Percentiles rank a stretch among this genome's conserved stretches.
phyloP scores from a whole-genome alignment of 148 eudicot species.

The Chenopodium formosanum region DNA sequence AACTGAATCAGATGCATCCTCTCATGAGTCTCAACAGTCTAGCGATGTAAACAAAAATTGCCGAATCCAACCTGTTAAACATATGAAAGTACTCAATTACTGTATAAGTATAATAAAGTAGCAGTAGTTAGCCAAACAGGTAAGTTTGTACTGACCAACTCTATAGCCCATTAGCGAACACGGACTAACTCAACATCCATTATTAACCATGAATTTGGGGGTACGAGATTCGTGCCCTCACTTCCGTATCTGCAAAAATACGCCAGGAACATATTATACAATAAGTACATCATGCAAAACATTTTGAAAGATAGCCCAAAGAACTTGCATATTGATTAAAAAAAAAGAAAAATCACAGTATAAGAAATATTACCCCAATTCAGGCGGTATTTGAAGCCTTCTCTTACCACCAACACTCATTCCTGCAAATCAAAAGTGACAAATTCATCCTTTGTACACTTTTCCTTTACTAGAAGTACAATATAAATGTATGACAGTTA shows the following conservation, averaged over 20 bases:
- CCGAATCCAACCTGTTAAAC: neutral
- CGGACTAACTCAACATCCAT: slow-evolving; percentile 63
- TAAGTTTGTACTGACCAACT: neutral
- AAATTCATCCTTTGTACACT: neutral
- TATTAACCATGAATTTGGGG: slow-evolving; percentile 78
- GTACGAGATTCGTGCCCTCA: slow-evolving; percentile 49
- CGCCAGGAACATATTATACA: neutral
- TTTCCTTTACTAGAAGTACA: neutral
- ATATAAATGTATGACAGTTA: neutral
- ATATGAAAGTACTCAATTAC: neutral
- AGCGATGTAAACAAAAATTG: neutral
- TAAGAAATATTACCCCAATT: slow-evolving; percentile 43
- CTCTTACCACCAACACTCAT: slow-evolving; percentile 82
- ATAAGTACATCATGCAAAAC: neutral
- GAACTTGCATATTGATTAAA: neutral
- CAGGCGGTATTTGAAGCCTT: slow-evolving; percentile 66
- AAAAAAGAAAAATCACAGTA: neutral
- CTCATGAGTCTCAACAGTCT: neutral
- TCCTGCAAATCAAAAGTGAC: slow-evolving; percentile 32
- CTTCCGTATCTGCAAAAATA: slow-evolving; percentile 49
- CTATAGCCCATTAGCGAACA: slow-evolving; percentile 35
- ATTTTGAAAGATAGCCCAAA: neutral
- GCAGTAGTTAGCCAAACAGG: neutral
- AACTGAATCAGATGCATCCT: neutral
- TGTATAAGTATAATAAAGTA: no score